Conservation (phyloP, 2,329 filamentous ascomycete genomes). For the Aspergillus unguis region DNA sequence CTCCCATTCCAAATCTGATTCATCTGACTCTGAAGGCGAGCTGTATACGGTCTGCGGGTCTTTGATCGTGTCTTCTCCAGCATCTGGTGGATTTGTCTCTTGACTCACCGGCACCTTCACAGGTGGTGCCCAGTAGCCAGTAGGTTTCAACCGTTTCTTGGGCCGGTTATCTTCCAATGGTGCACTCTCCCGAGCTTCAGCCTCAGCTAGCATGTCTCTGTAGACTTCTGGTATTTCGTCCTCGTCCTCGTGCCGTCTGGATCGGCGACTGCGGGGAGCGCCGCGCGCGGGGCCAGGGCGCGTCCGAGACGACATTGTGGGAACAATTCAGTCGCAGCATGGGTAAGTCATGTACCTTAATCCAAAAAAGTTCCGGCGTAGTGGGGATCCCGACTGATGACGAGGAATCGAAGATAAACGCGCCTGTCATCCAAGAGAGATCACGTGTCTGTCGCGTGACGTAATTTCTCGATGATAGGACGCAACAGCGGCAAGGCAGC, state of each 20-base stretch:
- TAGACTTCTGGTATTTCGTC: slow-evolving; percentile 39
- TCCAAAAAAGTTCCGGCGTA: no score
- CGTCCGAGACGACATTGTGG: slow-evolving; percentile 10
- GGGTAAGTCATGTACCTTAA: no score
- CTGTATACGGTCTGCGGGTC: slow-evolving; percentile 35
- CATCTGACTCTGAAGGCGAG: slow-evolving; percentile 51
- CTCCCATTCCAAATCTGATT: slow-evolving; percentile 64
- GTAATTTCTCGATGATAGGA: no score
- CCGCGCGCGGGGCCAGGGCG: slow-evolving; percentile 1
- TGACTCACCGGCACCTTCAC: slow-evolving; percentile 9
- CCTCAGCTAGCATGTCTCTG: slow-evolving; percentile 42
- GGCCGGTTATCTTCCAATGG: slow-evolving; percentile 26
- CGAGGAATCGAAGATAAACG: no score
- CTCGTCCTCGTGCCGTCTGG: not conserved
- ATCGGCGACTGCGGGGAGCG: slow-evolving; percentile 3
- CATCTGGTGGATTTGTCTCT: slow-evolving; percentile 10
- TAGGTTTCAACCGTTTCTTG: slow-evolving; percentile 39
- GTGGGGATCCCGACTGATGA: no score
- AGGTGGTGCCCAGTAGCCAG: slow-evolving; percentile 22
- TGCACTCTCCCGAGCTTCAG: slow-evolving; percentile 31
- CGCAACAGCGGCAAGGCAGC: no score
- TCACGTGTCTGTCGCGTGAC: no score
- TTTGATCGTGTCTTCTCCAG: slow-evolving; percentile 12
- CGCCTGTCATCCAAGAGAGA: no score
- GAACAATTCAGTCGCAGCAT: not conserved